Conservation (phyloP, 139 green algal genomes). For the Auxenochlorella pyrenoidosa region DNA sequence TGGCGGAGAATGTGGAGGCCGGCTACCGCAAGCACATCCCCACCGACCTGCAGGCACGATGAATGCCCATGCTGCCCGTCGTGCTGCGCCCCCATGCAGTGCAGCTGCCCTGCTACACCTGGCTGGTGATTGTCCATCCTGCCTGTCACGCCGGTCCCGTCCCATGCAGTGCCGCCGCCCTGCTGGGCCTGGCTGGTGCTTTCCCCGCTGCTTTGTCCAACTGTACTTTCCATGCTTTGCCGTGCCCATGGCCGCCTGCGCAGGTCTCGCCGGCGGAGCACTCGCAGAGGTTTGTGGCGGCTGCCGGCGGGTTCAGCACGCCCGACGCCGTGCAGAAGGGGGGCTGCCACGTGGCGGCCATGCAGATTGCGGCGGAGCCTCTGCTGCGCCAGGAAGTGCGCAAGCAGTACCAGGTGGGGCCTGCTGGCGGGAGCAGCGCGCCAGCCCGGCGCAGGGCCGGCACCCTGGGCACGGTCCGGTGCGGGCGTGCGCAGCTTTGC, state of each 20-base stretch:
- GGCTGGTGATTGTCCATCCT: background rate
- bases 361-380: constrained; percentile 58
- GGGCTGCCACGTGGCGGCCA: constrained; percentile 54
- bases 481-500: too few species aligned
- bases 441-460: too few species aligned
- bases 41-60: constrained; percentile 35
- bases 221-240: background rate
- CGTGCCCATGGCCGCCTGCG: background rate
- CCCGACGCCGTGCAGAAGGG: constrained; percentile 49
- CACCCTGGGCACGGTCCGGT: too few species aligned
- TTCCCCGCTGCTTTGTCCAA: background rate
- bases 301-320: constrained; percentile 29
- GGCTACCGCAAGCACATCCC: constrained; percentile 59
- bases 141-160: background rate
- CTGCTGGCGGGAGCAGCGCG: background rate
- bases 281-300: constrained; percentile 36
- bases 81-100: background rate
- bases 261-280: constrained; percentile 38
- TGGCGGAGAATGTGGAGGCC: constrained; percentile 72
- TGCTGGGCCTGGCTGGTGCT: too few species aligned
- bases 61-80: background rate
- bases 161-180: background rate
- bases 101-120: background rate
- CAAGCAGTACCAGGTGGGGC: constrained; percentile 31
- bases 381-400: constrained; percentile 52